Base-by-base conservation (phyloP, 805 yeast genomes). In the Hanseniaspora lachancei region DNA sequence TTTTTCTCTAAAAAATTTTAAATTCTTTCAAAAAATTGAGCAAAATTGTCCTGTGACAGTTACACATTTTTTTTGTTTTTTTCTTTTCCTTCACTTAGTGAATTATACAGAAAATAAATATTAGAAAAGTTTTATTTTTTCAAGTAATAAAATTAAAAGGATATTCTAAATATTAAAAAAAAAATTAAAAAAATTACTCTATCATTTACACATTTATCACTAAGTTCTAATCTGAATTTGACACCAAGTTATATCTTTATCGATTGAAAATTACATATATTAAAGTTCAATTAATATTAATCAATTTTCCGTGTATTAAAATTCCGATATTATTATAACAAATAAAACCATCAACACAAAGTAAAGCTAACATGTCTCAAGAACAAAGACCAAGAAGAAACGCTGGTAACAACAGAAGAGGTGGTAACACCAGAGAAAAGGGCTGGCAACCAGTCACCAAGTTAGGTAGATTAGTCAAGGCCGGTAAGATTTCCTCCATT, bases 361-460 rank as follows among this genome's bases (percentile, higher is more conserved):
- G 20, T 35, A 39, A 35, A 23, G 57, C 38, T 49, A 63, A 63
- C 64, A 72, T 71, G 75, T 72, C 76, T 62, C 57, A 55, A 63
- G 63, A 62, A 60, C 68, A 66, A 61, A 67, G 67, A 64, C 74
- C 70, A 65, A 74, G 78, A 73, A 78, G 79, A 65, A 75, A 76
- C 74, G 80, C 80, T 70, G 81, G 85, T 60, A 75, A 78, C 68
- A 68, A 74, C 62, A 80, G 81, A 69, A 82, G 87, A 75, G 77
- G 76, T 60, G 81, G 85, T 69, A 78, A 79, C 70, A 81, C 79
- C 66, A 97, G 91, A 79, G 97, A 93, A 82, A 89, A 91, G 81
- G 96, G 95, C 70, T 93, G 98, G 98, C 83, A 82, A 70, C 98
- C 98, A 79, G 97, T 93, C 74, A 93, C 98, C 93, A 93, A 93